Conservation (phyloP, 2,329 filamentous ascomycete species). For the Calonectria honghensis region DNA sequence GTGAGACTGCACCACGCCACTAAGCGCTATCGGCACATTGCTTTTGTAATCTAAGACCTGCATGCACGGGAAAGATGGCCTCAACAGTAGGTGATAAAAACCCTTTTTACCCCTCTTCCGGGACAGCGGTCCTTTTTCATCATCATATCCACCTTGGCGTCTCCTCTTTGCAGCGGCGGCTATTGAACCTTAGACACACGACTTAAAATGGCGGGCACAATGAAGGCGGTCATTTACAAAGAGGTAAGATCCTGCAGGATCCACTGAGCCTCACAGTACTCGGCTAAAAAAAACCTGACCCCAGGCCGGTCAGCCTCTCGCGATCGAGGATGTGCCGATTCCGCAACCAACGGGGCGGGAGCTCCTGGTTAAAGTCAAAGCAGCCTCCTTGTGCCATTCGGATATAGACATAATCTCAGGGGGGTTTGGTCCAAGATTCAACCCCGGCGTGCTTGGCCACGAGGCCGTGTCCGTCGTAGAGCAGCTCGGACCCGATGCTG, state of each 20-base stretch:
- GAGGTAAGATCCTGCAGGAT: neutral
- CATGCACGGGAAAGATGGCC: neutral
- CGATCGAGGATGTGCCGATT: slow-evolving; percentile 11
- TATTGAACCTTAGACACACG: neutral
- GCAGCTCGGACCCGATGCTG: slow-evolving; percentile 14
- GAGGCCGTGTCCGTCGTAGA: slow-evolving; percentile 9
- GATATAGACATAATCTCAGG: slow-evolving; percentile 14
- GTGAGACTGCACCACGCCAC: slow-evolving; percentile 5
- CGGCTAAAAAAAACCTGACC: neutral
- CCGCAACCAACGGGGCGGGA: slow-evolving; percentile 10
- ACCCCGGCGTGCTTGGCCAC: slow-evolving; percentile 9
- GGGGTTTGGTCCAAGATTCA: neutral
- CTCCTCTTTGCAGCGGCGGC: neutral
- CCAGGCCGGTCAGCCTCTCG: slow-evolving; percentile 6
- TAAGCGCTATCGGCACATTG: slow-evolving; percentile 4
- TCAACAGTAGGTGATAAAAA: neutral
- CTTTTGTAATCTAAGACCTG: slow-evolving; percentile 5
- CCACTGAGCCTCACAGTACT: neutral
- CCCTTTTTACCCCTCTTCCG: slow-evolving; percentile 20
- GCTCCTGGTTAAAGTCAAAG: slow-evolving; percentile 5
- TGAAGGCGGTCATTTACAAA: slow-evolving; percentile 19
- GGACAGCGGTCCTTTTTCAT: neutral
- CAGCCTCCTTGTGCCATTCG: slow-evolving; percentile 5
- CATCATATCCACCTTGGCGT: neutral
- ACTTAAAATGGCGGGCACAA: slow-evolving; percentile 13